Conservation (phyloP, 148 eudicot genomes). For the Persicaria tinctoria region DNA sequence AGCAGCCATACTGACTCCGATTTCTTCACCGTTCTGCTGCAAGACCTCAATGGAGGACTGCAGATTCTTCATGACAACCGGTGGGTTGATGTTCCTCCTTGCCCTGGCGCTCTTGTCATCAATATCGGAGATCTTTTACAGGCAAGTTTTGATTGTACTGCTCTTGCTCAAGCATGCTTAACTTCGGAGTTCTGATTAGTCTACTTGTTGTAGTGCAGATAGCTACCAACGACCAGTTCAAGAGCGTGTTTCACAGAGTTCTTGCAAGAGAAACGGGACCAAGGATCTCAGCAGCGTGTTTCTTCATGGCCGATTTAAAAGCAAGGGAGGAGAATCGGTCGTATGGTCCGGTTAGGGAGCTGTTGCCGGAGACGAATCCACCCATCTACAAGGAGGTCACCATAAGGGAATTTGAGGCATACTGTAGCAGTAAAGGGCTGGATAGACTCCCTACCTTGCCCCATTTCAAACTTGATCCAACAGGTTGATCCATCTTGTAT, state of each 20-base stretch:
- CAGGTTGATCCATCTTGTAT: not conserved
- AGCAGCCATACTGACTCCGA: not conserved
- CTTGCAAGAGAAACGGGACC: constrained; percentile 18
- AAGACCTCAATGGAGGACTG: not conserved
- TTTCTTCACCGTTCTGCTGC: constrained; percentile 13
- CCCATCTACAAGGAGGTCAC: constrained; percentile 21
- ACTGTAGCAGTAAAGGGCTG: constrained; percentile 15
- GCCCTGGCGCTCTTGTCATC: constrained; percentile 9
- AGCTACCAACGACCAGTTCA: constrained; percentile 25
- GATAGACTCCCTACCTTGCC: constrained; percentile 5
- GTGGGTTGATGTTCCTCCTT: constrained; percentile 4
- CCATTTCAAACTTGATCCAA: not conserved
- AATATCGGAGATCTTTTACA: constrained; percentile 10
- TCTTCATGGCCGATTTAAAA: constrained; percentile 19
- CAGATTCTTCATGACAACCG: constrained; percentile 9
- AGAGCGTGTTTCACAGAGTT: constrained; percentile 27
- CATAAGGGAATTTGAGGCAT: not conserved
- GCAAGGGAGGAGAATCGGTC: not conserved
- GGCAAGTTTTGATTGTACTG: not conserved
- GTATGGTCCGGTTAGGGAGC: constrained; percentile 41
- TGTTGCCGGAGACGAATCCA: constrained; percentile 12
- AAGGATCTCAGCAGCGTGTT: constrained; percentile 36
- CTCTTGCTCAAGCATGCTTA: too few relatives aligned
- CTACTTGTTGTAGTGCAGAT: constrained; percentile 12
- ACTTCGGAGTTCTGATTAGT: too few relatives aligned